These are phyloP conservation scores for Lactifluus echinatus DNA, from an alignment of 768 basidiomycete species.

Conservation along the genomic window DNA sequence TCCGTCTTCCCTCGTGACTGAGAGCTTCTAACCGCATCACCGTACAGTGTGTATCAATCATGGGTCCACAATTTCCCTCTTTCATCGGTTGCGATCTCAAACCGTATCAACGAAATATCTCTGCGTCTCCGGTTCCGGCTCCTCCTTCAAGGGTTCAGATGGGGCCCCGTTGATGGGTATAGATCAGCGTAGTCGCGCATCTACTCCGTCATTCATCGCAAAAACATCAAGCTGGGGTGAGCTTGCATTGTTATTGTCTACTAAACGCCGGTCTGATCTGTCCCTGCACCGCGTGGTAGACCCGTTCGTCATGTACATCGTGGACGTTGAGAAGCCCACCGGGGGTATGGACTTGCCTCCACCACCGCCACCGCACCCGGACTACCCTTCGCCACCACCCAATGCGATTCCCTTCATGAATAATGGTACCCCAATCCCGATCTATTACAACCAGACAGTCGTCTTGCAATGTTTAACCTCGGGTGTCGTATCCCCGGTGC, in stretches of 20 bases:
- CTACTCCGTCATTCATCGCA: constrained; percentile 80
- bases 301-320: constrained; percentile 95
- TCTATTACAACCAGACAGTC: constrained; percentile 96
- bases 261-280: constrained; percentile 18
- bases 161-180: constrained; percentile 79
- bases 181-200: constrained; percentile 59
- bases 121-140: constrained; percentile 87
- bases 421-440: constrained; percentile 77
- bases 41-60: constrained; percentile 84
- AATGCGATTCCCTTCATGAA: constrained; percentile 82
- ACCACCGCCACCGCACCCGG: constrained; percentile 75
- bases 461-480: constrained; percentile 92
- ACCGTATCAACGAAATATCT: constrained; percentile 95
- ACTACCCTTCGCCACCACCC: constrained; percentile 87
- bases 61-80: constrained; percentile 89
- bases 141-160: constrained; percentile 90
- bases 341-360: constrained; percentile 70
- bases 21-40: constrained; percentile 7
- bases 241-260: constrained; percentile 23
- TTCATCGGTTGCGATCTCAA: constrained; percentile 93
- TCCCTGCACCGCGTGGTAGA: constrained; percentile 35
- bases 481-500: constrained; percentile 85
- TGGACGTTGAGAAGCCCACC: constrained; percentile 80
- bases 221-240: constrained; percentile 85
- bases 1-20: constrained; percentile 15